Evolutionary conservation across 2,329 filamentous ascomycete genomes (phyloP).

Genomic region (Fusarium tanahbumbuense): DNA sequence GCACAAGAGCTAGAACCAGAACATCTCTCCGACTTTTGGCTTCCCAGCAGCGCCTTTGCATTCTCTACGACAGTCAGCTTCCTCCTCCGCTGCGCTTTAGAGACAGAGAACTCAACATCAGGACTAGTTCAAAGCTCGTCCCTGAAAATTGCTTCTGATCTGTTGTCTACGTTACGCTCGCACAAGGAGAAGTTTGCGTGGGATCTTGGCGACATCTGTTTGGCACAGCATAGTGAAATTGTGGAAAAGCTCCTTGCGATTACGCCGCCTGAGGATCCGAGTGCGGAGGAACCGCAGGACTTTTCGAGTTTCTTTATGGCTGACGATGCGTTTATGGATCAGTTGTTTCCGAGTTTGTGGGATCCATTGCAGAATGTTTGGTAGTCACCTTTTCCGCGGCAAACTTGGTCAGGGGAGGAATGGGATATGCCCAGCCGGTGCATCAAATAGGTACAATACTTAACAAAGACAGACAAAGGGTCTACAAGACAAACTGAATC

Average conservation of each 20-base stretch:
- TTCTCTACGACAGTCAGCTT: slow-evolving; percentile 64
- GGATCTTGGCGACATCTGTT: slow-evolving; percentile 64
- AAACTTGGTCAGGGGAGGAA: background rate
- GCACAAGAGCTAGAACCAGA: slow-evolving; percentile 58
- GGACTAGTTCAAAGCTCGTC: slow-evolving; percentile 54
- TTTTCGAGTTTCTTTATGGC: slow-evolving; percentile 48
- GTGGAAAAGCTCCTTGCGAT: slow-evolving; percentile 57
- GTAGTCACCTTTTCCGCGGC: slow-evolving; percentile 30
- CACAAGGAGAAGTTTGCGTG: slow-evolving; percentile 57
- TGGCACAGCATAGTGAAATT: slow-evolving; percentile 60
- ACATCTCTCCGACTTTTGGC: slow-evolving; percentile 63
- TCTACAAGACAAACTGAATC: background rate
- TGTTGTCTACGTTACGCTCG: slow-evolving; percentile 54
- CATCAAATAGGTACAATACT: background rate
- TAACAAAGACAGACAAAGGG: background rate
- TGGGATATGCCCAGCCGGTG: background rate
- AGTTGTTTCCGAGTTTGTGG: slow-evolving; percentile 52
- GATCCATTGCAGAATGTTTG: slow-evolving; percentile 52
- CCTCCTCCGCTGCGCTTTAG: slow-evolving; percentile 60
- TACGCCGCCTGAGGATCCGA: slow-evolving; percentile 40
- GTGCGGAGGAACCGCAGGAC: slow-evolving; percentile 28
- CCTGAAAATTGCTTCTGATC: slow-evolving; percentile 56
- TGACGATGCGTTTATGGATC: slow-evolving; percentile 51
- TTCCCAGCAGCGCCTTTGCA: slow-evolving; percentile 60
- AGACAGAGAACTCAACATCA: slow-evolving; percentile 53